Evolutionary conservation across 1,284 basidiomycete species (phyloP), one percentile per base, ranked within the genome.

Genomic region (Heterobasidion annosum): DNA sequence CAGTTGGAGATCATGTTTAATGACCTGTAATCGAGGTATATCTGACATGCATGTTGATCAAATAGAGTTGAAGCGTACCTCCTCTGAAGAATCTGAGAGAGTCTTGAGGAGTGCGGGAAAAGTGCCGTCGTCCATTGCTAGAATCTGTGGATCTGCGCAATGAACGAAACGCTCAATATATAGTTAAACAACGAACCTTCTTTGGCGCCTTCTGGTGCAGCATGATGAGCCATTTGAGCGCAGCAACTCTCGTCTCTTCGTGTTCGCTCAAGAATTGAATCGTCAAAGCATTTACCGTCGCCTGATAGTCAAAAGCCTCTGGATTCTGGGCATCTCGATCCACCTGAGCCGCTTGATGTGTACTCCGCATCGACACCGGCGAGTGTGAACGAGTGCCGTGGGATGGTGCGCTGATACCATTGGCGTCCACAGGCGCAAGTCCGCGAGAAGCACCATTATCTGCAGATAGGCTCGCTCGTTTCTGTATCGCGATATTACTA

Each of bases 141-240:
- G 74, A 58, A 98, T 96, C 91, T 93, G 57, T 2, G 32, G 43
- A 58, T 3, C 10, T 53, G 35, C 37, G 35, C 7, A 37, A 44
- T 52, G 43, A 48, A 34, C 57, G 47, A 61, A 57, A 43, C n/a
- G 33, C 51, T 34, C 18, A 51, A 37, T 6, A n/a, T 40, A 25
- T 25, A 4, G 19, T 19, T 37, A 50, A 32, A 40, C 44, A 45
- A 57, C 68, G 44, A 58, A 88, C 91, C 81, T 96, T 97, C 69
- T 88, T 91, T 0, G 97, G 97, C 16, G 93, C 92, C 67, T 98
- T 98, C 66, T 94, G 89, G 70, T 99, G 97, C 53, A 99, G 73
- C 97, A 99, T 99, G 51, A 98, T 85, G 34, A 99, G 74, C 97
- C 97, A 99, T 71, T 97, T 94, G 60, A 99, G 73, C 3, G 96